Evolutionary conservation across 495 filamentous ascomycete species (phyloP).

Genomic region (Trypethelium eluteriae): DNA sequence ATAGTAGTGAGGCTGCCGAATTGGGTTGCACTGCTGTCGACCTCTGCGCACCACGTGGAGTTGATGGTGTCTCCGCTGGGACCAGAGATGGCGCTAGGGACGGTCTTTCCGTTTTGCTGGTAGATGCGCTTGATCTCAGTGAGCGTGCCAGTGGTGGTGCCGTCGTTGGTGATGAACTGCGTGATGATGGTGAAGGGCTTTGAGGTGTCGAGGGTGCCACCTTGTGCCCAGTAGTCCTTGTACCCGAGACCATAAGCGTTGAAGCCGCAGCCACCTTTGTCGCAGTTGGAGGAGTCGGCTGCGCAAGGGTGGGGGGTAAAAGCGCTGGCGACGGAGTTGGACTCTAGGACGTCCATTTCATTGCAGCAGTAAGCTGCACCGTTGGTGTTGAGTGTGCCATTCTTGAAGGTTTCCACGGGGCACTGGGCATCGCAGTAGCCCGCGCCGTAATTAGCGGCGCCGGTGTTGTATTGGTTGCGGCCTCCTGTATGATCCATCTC

Average conservation of each 20-base stretch:
- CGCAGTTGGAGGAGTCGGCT: conserved; percentile 51
- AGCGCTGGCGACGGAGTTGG: conserved; percentile 53
- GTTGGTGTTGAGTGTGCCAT: conserved; percentile 50
- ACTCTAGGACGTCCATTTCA: conserved; percentile 69
- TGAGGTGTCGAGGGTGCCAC: conserved; percentile 55
- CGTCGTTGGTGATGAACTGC: conserved; percentile 56
- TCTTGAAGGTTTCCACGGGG: conserved; percentile 48
- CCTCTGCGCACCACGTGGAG: conserved; percentile 22
- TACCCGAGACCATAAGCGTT: conserved; percentile 65
- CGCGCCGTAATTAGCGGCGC: conserved; percentile 64
- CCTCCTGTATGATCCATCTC: conserved; percentile 60
- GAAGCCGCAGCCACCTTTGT: conserved; percentile 73
- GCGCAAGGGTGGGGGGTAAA: conserved; percentile 60
- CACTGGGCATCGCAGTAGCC: conserved; percentile 74
- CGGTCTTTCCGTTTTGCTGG: conserved; percentile 59
- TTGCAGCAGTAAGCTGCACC: conserved; percentile 64
- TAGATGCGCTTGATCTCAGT: conserved; percentile 64
- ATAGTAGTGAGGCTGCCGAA: conserved; percentile 29
- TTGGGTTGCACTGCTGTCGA: conserved; percentile 15
- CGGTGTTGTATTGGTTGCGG: conserved; percentile 51
- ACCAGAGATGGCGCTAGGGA: conserved; percentile 34
- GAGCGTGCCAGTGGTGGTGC: conserved; percentile 48
- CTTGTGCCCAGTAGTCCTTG: conserved; percentile 54
- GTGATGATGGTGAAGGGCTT: conserved; percentile 61
- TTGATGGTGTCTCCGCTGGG: conserved; percentile 24